These are phyloP conservation scores for Akanthomyces uredinophilus DNA, from an alignment of 2,329 filamentous ascomycete genomes.

Conservation along the genomic window DNA sequence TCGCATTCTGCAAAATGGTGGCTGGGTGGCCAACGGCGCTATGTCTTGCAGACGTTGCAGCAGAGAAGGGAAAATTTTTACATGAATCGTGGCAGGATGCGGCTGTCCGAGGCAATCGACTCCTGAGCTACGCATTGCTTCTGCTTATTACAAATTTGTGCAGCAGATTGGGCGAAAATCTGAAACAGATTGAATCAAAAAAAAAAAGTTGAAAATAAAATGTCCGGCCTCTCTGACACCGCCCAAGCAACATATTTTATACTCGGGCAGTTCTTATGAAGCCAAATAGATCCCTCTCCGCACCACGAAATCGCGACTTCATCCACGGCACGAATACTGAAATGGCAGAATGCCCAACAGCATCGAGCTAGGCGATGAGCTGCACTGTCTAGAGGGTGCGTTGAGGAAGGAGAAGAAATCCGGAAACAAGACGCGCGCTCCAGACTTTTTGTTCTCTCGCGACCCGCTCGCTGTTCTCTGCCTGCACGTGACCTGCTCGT, in stretches of 20 bases:
- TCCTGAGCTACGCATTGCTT: neutral
- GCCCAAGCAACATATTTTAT: conserved; percentile 33
- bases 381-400: conserved; percentile 86
- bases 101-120: neutral
- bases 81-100: neutral
- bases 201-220: conserved; percentile 16
- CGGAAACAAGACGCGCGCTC: conserved; percentile 12
- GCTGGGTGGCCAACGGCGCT: neutral
- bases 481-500: conserved; percentile 8
- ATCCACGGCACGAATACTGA: conserved; percentile 54
- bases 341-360: conserved; percentile 65
- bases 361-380: conserved; percentile 58
- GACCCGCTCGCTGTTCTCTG: neutral
- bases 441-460: conserved; percentile 1
- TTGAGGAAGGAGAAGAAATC: conserved; percentile 39
- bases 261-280: conserved; percentile 55
- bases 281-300: conserved; percentile 44
- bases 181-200: neutral
- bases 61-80: neutral
- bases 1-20: no score
- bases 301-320: conserved; percentile 55
- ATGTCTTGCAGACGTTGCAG: no score
- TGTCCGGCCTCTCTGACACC: conserved; percentile 41
- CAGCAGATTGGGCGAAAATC: neutral
- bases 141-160: neutral